Conservation (phyloP, 2,329 filamentous ascomycete species). For the Oidium heveae region DNA sequence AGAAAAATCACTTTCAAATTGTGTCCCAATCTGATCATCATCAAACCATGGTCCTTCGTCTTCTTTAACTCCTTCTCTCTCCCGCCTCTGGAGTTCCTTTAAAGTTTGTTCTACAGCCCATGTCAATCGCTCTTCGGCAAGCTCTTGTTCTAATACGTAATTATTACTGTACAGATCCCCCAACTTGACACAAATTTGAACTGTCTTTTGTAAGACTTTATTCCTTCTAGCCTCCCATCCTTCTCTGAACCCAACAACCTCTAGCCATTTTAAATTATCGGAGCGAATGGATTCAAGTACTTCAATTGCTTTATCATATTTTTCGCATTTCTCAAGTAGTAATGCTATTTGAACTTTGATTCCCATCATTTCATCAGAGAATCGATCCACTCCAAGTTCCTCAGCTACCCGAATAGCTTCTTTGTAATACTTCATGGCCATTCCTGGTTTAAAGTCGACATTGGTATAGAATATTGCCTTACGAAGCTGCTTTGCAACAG, state of each 20-base stretch:
- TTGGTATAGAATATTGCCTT: slow-evolving; percentile 73
- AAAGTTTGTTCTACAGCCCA: slow-evolving; percentile 64
- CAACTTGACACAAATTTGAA: slow-evolving; percentile 60
- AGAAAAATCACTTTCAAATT: background rate
- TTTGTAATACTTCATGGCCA: slow-evolving; percentile 64
- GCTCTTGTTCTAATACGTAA: slow-evolving; percentile 46
- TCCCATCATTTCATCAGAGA: slow-evolving; percentile 74
- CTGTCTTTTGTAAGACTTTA: slow-evolving; percentile 44
- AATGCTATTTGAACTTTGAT: slow-evolving; percentile 61
- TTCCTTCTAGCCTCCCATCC: slow-evolving; percentile 24
- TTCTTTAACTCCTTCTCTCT: slow-evolving; percentile 39
- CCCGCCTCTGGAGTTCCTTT: slow-evolving; percentile 34
- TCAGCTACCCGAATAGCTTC: slow-evolving; percentile 50
- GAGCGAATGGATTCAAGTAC: slow-evolving; percentile 51
- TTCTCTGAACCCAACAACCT: slow-evolving; percentile 8
- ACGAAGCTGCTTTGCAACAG: slow-evolving; percentile 54
- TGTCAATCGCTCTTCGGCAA: slow-evolving; percentile 48
- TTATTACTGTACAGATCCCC: slow-evolving; percentile 60
- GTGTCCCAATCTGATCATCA: slow-evolving; percentile 41
- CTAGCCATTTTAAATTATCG: slow-evolving; percentile 41
- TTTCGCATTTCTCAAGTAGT: slow-evolving; percentile 54
- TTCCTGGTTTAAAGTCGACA: slow-evolving; percentile 43
- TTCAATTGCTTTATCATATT: slow-evolving; percentile 43
- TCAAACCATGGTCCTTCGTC: slow-evolving; percentile 52
- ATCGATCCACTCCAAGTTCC: slow-evolving; percentile 58